Conservation (phyloP, 441 rosid species). For the Raphanus hybrid region DNA sequence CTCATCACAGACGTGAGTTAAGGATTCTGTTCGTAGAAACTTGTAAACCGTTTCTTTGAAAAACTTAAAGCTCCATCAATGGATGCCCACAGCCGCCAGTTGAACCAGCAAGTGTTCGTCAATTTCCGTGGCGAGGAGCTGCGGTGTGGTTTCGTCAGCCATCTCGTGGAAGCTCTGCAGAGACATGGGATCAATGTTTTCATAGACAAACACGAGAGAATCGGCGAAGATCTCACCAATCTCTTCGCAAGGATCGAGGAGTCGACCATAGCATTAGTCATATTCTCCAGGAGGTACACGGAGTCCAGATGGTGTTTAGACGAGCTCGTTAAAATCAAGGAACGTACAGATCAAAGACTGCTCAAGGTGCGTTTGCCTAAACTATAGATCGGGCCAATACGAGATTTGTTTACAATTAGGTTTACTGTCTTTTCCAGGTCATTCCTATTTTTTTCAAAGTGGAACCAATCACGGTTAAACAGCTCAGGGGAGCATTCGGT, state of each 20-base stretch:
- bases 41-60: no score
- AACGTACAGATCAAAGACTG: neutral
- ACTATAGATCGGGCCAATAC: no score
- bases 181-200: neutral
- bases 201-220: neutral
- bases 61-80: no score
- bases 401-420: no score
- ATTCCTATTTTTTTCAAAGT: neutral
- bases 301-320: neutral
- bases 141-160: neutral
- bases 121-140: neutral
- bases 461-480: neutral
- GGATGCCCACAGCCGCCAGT: neutral
- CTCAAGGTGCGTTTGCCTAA: neutral
- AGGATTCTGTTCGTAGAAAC: no score
- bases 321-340: neutral
- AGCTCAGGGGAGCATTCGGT: neutral
- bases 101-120: neutral
- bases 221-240: neutral
- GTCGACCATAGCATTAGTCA: neutral
- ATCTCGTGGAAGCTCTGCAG: neutral
- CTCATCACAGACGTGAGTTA: no score
- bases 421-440: neutral
- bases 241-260: neutral
- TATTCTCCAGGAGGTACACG: neutral